Percentiles rank a stretch among this genome's conserved stretches.
Conservation (phyloP, 2,329 filamentous ascomycete species). For the Ceratocystiopsis sp. region DNA sequence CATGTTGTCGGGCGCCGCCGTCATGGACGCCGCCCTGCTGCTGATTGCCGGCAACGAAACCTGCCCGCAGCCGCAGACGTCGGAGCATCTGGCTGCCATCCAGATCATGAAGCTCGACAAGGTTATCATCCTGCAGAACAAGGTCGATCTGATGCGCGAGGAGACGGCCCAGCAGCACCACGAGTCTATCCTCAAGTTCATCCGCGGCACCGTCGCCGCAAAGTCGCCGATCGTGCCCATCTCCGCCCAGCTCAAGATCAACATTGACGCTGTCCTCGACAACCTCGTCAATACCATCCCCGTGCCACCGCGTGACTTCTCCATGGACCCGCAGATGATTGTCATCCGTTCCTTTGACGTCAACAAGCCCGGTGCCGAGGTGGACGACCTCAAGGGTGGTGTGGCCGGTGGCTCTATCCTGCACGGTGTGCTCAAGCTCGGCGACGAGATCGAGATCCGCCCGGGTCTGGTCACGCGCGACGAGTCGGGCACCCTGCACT, state of each 20-base stretch:
- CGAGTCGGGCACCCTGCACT: conserved; percentile 83
- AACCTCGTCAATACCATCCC: conserved; percentile 91
- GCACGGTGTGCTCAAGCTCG: conserved; percentile 90
- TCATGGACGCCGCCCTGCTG: conserved; percentile 96
- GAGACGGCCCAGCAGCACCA: conserved; percentile 88
- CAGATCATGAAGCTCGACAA: conserved; percentile 99
- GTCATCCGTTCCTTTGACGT: conserved; percentile 98
- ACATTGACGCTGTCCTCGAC: conserved; percentile 97
- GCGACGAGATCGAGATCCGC: conserved; percentile 95
- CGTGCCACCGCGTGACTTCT: conserved; percentile 80
- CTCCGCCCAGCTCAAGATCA: conserved; percentile 95
- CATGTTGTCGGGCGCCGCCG: conserved; percentile 97
- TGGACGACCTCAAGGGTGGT: conserved; percentile 95
- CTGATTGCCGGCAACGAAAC: conserved; percentile 97
- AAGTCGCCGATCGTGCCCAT: conserved; percentile 93
- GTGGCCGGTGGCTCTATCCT: conserved; percentile 95
- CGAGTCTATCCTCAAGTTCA: conserved; percentile 96
- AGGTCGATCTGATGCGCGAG: conserved; percentile 96
- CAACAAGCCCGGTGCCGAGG: conserved; percentile 98
- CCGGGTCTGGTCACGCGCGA: conserved; percentile 97
- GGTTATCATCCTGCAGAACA: conserved; percentile 99
- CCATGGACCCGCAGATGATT: conserved; percentile 90
- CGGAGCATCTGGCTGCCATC: conserved; percentile 95
- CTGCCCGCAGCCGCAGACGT: conserved; percentile 95
- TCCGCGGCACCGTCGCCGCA: conserved; percentile 89